phyloP scores from a whole-genome alignment of 768 basidiomycete genomes.

The Mycena alexandri region DNA sequence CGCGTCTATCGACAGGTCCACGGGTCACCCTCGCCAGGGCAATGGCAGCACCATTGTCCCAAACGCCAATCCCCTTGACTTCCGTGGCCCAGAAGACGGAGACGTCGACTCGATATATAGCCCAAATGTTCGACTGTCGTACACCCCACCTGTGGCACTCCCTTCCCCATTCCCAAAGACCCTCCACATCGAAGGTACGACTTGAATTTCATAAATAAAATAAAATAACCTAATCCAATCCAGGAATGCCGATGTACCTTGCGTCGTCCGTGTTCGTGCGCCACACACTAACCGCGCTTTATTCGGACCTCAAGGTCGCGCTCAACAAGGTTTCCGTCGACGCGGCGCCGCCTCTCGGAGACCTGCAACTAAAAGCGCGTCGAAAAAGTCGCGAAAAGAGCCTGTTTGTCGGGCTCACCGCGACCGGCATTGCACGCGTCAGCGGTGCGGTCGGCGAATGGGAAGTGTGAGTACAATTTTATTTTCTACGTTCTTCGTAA shows the following conservation, averaged over 20 bases:
- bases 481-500: background rate
- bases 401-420: conserved; percentile 65
- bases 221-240: background rate
- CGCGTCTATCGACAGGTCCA: conserved; percentile 63
- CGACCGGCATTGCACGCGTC: conserved; percentile 72
- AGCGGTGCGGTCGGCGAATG: conserved; percentile 75
- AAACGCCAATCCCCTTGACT: conserved; percentile 46
- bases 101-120: conserved; percentile 71
- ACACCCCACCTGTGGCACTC: conserved; percentile 75
- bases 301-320: conserved; percentile 72
- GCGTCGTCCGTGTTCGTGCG: conserved; percentile 77
- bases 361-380: conserved; percentile 38
- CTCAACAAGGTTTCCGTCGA: conserved; percentile 63
- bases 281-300: conserved; percentile 82
- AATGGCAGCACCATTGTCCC: conserved; percentile 41
- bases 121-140: conserved; percentile 69
- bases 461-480: conserved; percentile 70
- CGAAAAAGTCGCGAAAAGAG: conserved; percentile 66
- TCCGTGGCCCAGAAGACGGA: conserved; percentile 44
- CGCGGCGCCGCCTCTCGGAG: conserved; percentile 38
- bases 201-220: background rate
- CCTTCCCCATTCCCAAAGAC: conserved; percentile 79
- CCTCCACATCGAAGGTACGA: conserved; percentile 77
- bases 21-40: conserved; percentile 51
- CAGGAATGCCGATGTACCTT: conserved; percentile 80